Conservation (phyloP, 805 yeast species). For the Metschnikowia cerradonensis region DNA sequence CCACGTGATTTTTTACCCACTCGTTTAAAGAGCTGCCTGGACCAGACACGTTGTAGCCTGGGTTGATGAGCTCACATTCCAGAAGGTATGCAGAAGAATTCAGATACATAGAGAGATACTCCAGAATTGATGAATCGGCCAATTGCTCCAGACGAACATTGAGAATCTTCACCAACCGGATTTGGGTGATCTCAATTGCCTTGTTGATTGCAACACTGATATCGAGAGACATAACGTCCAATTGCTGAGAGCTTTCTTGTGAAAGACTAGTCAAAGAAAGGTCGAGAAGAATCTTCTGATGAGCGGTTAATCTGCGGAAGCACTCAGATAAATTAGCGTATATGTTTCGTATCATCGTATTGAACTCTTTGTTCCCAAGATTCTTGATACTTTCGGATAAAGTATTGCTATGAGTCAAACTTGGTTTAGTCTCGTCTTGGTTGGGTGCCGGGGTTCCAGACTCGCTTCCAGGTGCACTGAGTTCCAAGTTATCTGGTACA, state of each 20-base stretch:
- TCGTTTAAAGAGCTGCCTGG: slow-evolving; percentile 52
- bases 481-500: slow-evolving; percentile 2
- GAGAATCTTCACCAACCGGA: slow-evolving; percentile 71
- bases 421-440: slow-evolving; percentile 10
- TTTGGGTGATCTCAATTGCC: slow-evolving; percentile 68
- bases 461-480: neutral
- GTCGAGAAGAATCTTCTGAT: slow-evolving; percentile 76
- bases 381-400: slow-evolving; percentile 49
- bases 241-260: slow-evolving; percentile 14
- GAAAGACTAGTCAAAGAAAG: slow-evolving; percentile 45
- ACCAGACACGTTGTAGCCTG: slow-evolving; percentile 59
- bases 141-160: slow-evolving; percentile 73
- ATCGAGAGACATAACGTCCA: slow-evolving; percentile 58
- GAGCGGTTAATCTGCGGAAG: slow-evolving; percentile 66
- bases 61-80: slow-evolving; percentile 78
- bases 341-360: slow-evolving; percentile 57
- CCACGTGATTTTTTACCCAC: slow-evolving; percentile 62
- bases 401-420: slow-evolving; percentile 8
- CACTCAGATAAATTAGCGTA: slow-evolving; percentile 68
- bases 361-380: slow-evolving; percentile 72
- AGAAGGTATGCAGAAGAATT: slow-evolving; percentile 65
- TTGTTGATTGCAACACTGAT: slow-evolving; percentile 60
- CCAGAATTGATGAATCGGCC: slow-evolving; percentile 51
- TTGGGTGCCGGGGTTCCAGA: slow-evolving; percentile 1
- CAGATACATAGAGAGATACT: slow-evolving; percentile 64